phyloP scores from a whole-genome alignment of 2,329 filamentous ascomycete genomes.

The Cordyceps farinosa region DNA sequence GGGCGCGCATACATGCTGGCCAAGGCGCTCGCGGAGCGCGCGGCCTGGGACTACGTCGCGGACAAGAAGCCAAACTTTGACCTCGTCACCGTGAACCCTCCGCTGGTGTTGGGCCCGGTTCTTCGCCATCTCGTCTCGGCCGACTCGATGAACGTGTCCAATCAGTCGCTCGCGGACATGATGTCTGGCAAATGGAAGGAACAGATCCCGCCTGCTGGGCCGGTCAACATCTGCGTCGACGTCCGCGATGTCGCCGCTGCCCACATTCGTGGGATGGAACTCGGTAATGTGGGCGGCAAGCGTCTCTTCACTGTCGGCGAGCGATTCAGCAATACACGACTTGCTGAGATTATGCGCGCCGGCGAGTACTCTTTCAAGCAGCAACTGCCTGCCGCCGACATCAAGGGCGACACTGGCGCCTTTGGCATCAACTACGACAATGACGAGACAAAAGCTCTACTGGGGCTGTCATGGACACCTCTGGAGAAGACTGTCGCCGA shows the following conservation, averaged over 20 bases:
- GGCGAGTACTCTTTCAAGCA: constrained; percentile 49
- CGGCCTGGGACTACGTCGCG: constrained; percentile 51
- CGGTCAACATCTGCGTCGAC: constrained; percentile 49
- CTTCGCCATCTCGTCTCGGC: constrained; percentile 45
- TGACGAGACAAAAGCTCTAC: constrained; percentile 51
- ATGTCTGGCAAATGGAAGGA: constrained; percentile 49
- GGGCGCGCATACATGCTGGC: constrained; percentile 50
- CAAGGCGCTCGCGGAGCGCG: constrained; percentile 51
- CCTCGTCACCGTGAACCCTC: constrained; percentile 52
- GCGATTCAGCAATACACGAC: constrained; percentile 42
- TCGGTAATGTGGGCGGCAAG: constrained; percentile 44
- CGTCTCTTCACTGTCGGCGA: constrained; percentile 49
- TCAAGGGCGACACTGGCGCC: constrained; percentile 40
- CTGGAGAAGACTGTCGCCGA: constrained; percentile 62
- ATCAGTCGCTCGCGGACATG: constrained; percentile 47
- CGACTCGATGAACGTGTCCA: constrained; percentile 51
- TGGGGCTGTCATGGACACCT: constrained; percentile 60
- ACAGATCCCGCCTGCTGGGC: constrained; percentile 39
- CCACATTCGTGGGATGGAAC: constrained; percentile 51
- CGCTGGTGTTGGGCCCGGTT: constrained; percentile 52
- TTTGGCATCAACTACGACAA: constrained; percentile 51
- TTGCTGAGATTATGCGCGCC: constrained; percentile 42
- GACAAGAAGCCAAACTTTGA: constrained; percentile 44
- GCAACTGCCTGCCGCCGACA: constrained; percentile 43
- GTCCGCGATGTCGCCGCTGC: constrained; percentile 53